Conservation (phyloP, 106 monocot genomes). For the Platanthera guangdongensis region DNA sequence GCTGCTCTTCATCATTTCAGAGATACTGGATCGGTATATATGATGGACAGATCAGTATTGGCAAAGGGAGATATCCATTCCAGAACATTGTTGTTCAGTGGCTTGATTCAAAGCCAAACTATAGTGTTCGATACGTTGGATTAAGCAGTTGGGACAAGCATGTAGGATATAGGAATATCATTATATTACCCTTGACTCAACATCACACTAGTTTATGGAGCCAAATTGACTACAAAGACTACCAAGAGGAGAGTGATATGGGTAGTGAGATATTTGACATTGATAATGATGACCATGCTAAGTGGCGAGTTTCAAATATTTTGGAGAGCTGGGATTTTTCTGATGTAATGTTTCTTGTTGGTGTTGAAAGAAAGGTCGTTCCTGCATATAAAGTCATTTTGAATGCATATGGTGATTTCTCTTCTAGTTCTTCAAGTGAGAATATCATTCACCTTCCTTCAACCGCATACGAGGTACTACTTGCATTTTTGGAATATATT, state of each 20-base stretch:
- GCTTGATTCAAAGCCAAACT: constrained; percentile 60
- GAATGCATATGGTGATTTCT: constrained; percentile 49
- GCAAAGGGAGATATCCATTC: constrained; percentile 69
- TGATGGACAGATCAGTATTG: constrained; percentile 85
- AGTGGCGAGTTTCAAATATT: constrained; percentile 50
- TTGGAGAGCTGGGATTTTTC: constrained; percentile 80
- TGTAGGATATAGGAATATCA: constrained; percentile 88
- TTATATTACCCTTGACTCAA: constrained; percentile 45
- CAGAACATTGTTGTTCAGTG: constrained; percentile 76
- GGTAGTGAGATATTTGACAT: constrained; percentile 28
- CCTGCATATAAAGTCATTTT: constrained; percentile 77
- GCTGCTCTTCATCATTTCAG: constrained; percentile 74
- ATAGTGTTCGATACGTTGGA: constrained; percentile 75
- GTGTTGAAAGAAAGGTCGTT: constrained; percentile 46
- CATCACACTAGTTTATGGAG: constrained; percentile 30
- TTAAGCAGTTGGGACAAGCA: constrained; percentile 97
- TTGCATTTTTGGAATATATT: constrained; percentile 74
- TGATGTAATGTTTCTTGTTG: constrained; percentile 67
- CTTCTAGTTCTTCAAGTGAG: constrained; percentile 19
- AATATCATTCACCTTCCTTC: constrained; percentile 51
- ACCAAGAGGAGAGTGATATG: constrained; percentile 21
- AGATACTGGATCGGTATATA: constrained; percentile 92
- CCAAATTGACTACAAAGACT: constrained; percentile 41
- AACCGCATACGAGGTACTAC: constrained; percentile 49
- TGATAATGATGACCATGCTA: constrained; percentile 23